Evolutionary conservation across 73 alveolate species (phyloP), one percentile per base, ranked within the genome.

Genomic region (Tetrahymena elliotti): DNA sequence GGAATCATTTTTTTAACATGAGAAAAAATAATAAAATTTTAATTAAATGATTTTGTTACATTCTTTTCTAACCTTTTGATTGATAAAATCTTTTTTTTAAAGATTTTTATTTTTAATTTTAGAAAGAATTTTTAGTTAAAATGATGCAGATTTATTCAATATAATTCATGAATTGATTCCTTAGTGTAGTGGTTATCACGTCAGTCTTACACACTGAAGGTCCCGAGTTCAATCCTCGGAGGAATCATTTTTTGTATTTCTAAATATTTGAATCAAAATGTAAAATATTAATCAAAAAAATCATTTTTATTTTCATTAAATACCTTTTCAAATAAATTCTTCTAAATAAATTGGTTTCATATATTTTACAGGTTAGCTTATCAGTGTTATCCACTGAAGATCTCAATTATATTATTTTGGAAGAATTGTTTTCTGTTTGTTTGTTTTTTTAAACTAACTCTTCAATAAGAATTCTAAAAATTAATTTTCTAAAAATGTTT

Each of bases 171-270:
- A 68, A 68, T 16, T 31, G 88, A 68, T 68, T 68, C 88, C 88
- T 68, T 68, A 68, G 88, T 68, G 88, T 68, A 68, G 88, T 68
- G 88, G 88, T 68, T 68, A 68, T 68, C 88, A 68, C 88, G 88
- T 68, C 88, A 68, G 88, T 68, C 88, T 68, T 68, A 68, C 88
- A 68, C 88, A 68, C 88, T 68, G 88, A 68, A 68, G 88, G 88
- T 68, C 88, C 88, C 88, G 88, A 68, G 88, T 68, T 68, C 88
- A 68, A 68, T 68, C 88, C 88, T 68, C 88, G 88, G 88, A 68
- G 88, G 88, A 68, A 68, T 68, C 88, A 68, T 68, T 68, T 68
- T 31, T 68, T 68, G 11, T 24, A 6, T 40, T 40, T 40, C n/a
- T n/a, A n/a, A n/a, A n/a, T n/a, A n/a, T n/a, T n/a, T n/a, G n/a